Evolutionary conservation across 495 filamentous ascomycete species (phyloP).

Genomic region (Penicillium crystallinum): DNA sequence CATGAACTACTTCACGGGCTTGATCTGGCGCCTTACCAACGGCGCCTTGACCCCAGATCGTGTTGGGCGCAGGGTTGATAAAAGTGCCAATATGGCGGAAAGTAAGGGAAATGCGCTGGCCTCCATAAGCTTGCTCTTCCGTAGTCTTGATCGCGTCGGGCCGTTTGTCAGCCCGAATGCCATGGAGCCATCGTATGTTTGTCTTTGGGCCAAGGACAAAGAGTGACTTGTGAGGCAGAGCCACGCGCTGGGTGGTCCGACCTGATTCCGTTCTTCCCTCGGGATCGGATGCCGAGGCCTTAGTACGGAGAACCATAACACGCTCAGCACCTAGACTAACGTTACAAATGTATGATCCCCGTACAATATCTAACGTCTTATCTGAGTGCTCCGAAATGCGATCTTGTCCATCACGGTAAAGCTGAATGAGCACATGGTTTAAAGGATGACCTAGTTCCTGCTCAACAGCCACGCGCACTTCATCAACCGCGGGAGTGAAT

Average conservation of each 20-base stretch:
- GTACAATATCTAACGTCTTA: slow-evolving; percentile 89
- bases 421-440: slow-evolving; percentile 90
- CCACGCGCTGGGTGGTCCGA: slow-evolving; percentile 58
- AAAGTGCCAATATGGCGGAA: slow-evolving; percentile 90
- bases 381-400: slow-evolving; percentile 96
- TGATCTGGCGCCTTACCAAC: slow-evolving; percentile 53
- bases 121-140: slow-evolving; percentile 65
- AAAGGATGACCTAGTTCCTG: slow-evolving; percentile 69
- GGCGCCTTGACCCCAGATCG: slow-evolving; percentile 93
- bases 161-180: slow-evolving; percentile 82
- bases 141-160: slow-evolving; percentile 54
- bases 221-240: slow-evolving; percentile 83
- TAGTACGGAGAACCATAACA: slow-evolving; percentile 85
- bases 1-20: slow-evolving; percentile 63
- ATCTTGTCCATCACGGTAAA: slow-evolving; percentile 87
- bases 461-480: slow-evolving; percentile 63
- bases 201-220: slow-evolving; percentile 76
- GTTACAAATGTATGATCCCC: slow-evolving; percentile 79
- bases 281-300: slow-evolving; percentile 45
- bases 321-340: slow-evolving; percentile 88
- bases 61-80: slow-evolving; percentile 51
- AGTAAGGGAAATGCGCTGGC: slow-evolving; percentile 84
- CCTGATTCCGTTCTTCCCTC: slow-evolving; percentile 17
- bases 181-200: slow-evolving; percentile 85
- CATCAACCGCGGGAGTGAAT: slow-evolving; percentile 67